A percentile compares a stretch with the other conserved stretches of the same genome.
Evolutionary conservation across 768 basidiomycete genomes (phyloP).

Genomic region (Mycena haematopus): DNA sequence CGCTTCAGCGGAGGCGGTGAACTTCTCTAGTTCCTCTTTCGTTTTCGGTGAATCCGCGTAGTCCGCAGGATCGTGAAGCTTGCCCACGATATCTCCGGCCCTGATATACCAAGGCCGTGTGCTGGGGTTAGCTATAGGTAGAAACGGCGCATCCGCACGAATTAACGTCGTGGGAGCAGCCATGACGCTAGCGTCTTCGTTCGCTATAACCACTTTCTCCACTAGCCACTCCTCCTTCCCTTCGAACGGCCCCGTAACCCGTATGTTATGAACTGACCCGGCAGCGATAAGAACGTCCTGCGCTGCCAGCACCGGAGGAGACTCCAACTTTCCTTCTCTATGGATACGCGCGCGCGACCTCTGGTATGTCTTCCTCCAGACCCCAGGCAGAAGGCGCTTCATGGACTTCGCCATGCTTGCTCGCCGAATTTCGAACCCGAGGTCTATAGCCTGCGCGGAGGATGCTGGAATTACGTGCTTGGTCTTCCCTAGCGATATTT

Average conservation of each 20-base stretch:
- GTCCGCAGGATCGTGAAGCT: not conserved
- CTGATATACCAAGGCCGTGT: slow-evolving; percentile 21
- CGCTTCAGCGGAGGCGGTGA: not conserved
- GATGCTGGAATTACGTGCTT: slow-evolving; percentile 11
- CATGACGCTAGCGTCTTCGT: not conserved
- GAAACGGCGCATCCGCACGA: not conserved
- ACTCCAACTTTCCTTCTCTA: not conserved
- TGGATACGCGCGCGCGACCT: not conserved
- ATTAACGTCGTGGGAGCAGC: not conserved
- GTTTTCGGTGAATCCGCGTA: not conserved
- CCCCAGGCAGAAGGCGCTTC: not conserved
- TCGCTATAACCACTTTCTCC: slow-evolving; percentile 9
- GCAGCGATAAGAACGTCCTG: slow-evolving; percentile 10
- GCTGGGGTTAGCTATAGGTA: slow-evolving; percentile 30
- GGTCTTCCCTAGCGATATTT: slow-evolving; percentile 5
- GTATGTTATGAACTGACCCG: slow-evolving; percentile 8
- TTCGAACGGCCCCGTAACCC: slow-evolving; percentile 6
- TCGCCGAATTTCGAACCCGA: slow-evolving; percentile 13
- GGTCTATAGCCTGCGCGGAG: slow-evolving; percentile 5
- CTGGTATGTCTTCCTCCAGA: not conserved
- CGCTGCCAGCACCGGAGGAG: slow-evolving; percentile 2
- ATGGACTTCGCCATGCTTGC: not conserved
- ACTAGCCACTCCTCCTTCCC: slow-evolving; percentile 24
- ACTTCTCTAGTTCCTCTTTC: not conserved
- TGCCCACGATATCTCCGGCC: slow-evolving; percentile 24